Evolutionary conservation across 2,329 filamentous ascomycete species (phyloP), one percentile per base, ranked within the genome.

Genomic region (Colletotrichum abscissum): DNA sequence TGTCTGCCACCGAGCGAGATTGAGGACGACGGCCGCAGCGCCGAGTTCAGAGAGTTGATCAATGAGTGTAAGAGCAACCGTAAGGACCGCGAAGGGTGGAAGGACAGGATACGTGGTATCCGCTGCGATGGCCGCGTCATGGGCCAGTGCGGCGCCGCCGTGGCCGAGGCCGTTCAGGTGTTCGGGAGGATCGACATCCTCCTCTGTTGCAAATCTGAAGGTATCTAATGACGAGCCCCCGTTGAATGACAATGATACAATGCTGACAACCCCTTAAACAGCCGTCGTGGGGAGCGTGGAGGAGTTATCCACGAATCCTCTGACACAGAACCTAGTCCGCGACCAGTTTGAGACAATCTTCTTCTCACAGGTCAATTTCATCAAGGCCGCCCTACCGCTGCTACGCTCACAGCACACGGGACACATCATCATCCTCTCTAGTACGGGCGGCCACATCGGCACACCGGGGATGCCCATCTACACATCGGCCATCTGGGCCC

Each of bases 331-430:
- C 72, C 89, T 98, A 22, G 92, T 97, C 46, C 91, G 94, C 74
- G 94, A 97, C 79, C 96, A 98, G 81, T 98, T 98, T 81, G 96
- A 98, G 82, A 92, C 92, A 75, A 95, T 97, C 78, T 98, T 97
- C 86, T 98, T 98, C 82, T 95, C 94, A 1, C 95, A 97, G 71
- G 93, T 98, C 81, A 98, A 98, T 83, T 94, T 97, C 80, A 97
- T 98, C 85, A 97, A 97, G 82, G 94, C 95, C 16, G 88, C 92
- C 1, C 87, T 99, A 26, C 95, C 96, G 1, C 88, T 92, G 67
- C 92, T 98, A 82, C 90, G 97, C 56, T 87, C 88, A 73, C 93
- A 95, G 79, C 92, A 93, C 77, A 95, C 92, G 9, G 97, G 97
- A 0, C 97, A 99, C 82, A 93, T 98, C 75, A 92, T 98, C 75